Conservation (phyloP, 164 flowering plant species). For the Buxus sempervirens region DNA sequence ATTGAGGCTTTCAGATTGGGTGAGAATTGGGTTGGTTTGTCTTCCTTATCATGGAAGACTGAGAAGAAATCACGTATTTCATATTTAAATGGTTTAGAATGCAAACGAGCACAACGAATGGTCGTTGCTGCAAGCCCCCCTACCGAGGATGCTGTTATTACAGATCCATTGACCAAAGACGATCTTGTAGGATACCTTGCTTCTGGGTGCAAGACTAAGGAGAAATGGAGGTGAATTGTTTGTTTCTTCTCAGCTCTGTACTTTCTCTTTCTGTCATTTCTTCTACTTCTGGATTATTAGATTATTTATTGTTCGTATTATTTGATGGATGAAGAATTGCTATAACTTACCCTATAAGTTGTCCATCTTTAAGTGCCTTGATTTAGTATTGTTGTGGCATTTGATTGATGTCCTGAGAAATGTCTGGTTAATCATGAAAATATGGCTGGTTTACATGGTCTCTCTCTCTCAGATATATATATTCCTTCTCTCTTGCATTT, state of each 20-base stretch:
- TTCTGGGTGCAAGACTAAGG: conserved; percentile 97
- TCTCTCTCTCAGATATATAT: too few species aligned
- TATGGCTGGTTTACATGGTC: not conserved
- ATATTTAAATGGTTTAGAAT: conserved; percentile 17
- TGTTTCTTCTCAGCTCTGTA: not conserved
- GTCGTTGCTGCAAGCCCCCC: conserved; percentile 96
- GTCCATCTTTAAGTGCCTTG: not conserved
- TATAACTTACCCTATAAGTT: not conserved
- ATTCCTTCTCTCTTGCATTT: too few species aligned
- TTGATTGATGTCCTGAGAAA: not conserved
- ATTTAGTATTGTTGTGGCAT: not conserved
- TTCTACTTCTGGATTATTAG: not conserved
- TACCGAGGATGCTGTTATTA: conserved; percentile 77
- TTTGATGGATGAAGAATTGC: not conserved
- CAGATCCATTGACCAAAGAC: conserved; percentile 85
- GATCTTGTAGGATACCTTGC: conserved; percentile 91
- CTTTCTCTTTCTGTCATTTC: not conserved
- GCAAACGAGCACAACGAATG: conserved; percentile 28
- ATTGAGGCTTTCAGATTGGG: conserved; percentile 23
- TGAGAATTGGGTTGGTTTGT: conserved; percentile 20
- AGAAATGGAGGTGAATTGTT: conserved; percentile 75
- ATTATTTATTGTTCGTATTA: too few species aligned
- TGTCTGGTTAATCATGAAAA: not conserved
- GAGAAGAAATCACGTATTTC: conserved; percentile 12
- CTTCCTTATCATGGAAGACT: conserved; percentile 28